Base-by-base conservation (phyloP, 495 filamentous ascomycete species). In the Lophiotrema nucula region DNA sequence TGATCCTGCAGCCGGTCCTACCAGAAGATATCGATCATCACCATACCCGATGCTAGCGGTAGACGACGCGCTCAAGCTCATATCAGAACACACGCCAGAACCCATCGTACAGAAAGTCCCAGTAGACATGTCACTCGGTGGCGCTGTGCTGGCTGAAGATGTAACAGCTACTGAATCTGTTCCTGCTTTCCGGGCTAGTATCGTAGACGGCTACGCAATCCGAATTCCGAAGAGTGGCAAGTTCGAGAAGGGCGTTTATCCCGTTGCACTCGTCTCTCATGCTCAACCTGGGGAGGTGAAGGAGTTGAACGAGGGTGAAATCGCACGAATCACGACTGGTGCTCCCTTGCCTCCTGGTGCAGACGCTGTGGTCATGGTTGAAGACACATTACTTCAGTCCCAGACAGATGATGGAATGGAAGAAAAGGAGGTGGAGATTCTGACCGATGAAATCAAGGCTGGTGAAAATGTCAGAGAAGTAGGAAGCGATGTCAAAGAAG, bases 281-380 rank as follows among this genome's bases (percentile, higher is more conserved):
- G 95, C 95, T 25, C 79, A 86, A 10, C 77, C 87, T 3, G 84
- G 86, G 1, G 74, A 74, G 24, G 72, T 81, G 19, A 62, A 80
- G 21, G 75, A 79, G 11, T 74, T 96, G 22, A 76, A 85, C 38
- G 76, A 77, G 39, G 92, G 92, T 0, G 81, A 90, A 57, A 85
- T 97, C 31, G 84, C 95, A 8, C 75, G 93, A 25, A 96, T 97
- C 59, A 97, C 93, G 1, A 98, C 93, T 0, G 93, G 93, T 0
- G 93, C 95, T 3, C 92, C 93, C 12, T 75, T 98, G 1, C 93
- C 95, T 3, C 82, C 84, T 0, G 90, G 92, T 3, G 90, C 93
- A 12, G 96, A 88, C 35, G 84, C 91, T 2, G 92, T 97, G 15
- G 87, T 96, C 19, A 98, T 97, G 95, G 93, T 97, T 2, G 93